These are phyloP conservation scores for Dryas integrifolia DNA, from an alignment of 331 rosid genomes.

Conservation along the genomic window DNA sequence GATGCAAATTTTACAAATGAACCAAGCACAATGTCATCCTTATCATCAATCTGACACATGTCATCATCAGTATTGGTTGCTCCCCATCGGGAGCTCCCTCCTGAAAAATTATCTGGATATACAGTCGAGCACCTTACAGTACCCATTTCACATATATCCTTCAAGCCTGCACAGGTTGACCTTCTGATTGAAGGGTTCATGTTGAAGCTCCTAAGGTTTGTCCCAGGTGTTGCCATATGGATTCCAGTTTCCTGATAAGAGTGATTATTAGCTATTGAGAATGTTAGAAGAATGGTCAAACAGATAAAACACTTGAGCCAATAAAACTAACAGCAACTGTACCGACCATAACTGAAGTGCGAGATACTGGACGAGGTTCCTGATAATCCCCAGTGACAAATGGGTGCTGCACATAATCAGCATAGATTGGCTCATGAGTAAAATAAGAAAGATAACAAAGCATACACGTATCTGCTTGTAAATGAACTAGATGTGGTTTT, in stretches of 20 bases:
- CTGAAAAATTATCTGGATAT: slow-evolving; percentile 38
- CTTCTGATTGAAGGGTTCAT: slow-evolving; percentile 42
- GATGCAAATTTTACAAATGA: slow-evolving; percentile 53
- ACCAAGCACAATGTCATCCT: slow-evolving; percentile 49
- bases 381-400: slow-evolving; percentile 60
- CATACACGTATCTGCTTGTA: not conserved
- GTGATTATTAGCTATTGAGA: slow-evolving; percentile 7
- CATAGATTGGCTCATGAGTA: slow-evolving; percentile 21
- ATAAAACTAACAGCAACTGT: slow-evolving; percentile 22
- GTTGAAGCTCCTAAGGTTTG: slow-evolving; percentile 53
- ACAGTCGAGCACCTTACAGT: slow-evolving; percentile 54
- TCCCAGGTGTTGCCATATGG: slow-evolving; percentile 43
- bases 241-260: slow-evolving; percentile 57
- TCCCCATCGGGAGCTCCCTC: slow-evolving; percentile 45
- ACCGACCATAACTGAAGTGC: slow-evolving; percentile 59
- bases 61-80: slow-evolving; percentile 50
- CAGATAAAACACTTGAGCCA: slow-evolving; percentile 19
- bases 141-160: slow-evolving; percentile 67
- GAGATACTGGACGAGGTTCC: slow-evolving; percentile 43
- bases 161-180: slow-evolving; percentile 60
- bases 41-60: slow-evolving; percentile 69
- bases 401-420: slow-evolving; percentile 65
- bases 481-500: not conserved
- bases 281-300: slow-evolving; percentile 17
- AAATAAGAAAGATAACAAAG: slow-evolving; percentile 13